These are phyloP conservation scores for Dichomitus squalens DNA, from an alignment of 1,284 basidiomycete species.

Conservation along the genomic window DNA sequence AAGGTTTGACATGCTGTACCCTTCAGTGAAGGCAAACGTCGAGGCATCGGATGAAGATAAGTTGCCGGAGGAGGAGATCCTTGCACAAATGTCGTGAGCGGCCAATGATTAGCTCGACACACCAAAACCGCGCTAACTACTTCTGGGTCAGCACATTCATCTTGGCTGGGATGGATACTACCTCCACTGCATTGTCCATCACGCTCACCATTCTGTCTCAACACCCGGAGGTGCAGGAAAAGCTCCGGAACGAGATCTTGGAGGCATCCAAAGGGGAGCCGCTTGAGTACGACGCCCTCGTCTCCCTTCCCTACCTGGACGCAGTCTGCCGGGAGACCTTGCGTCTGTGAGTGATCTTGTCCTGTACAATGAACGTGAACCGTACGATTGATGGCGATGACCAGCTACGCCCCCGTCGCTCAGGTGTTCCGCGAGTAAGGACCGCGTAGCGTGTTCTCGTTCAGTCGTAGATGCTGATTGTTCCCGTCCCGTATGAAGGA, in stretches of 20 bases:
- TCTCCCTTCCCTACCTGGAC: slow-evolving; percentile 50
- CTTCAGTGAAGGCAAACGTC: slow-evolving; percentile 26
- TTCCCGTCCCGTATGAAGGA: slow-evolving; percentile 21
- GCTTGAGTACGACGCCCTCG: slow-evolving; percentile 9
- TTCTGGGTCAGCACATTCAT: slow-evolving; percentile 41
- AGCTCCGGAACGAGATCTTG: slow-evolving; percentile 49
- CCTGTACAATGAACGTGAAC: too few relatives aligned
- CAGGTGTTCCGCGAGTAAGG: slow-evolving; percentile 17
- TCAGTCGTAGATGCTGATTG: too few relatives aligned
- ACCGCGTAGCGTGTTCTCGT: neutral
- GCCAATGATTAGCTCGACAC: neutral
- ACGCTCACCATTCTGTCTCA: slow-evolving; percentile 60
- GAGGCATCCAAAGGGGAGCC: slow-evolving; percentile 31
- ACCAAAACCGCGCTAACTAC: neutral
- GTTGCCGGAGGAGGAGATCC: slow-evolving; percentile 27
- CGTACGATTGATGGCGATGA: too few relatives aligned
- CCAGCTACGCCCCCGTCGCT: slow-evolving; percentile 13
- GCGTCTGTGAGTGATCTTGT: slow-evolving; percentile 47
- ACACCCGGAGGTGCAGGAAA: slow-evolving; percentile 52
- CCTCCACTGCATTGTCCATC: slow-evolving; percentile 65
- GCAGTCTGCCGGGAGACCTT: slow-evolving; percentile 35
- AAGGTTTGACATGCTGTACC: neutral
- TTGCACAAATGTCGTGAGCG: slow-evolving; percentile 29
- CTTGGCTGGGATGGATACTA: slow-evolving; percentile 53
- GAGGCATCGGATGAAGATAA: slow-evolving; percentile 21